phyloP scores from a whole-genome alignment of 495 filamentous ascomycete species.

The Penicillium coffeae region DNA sequence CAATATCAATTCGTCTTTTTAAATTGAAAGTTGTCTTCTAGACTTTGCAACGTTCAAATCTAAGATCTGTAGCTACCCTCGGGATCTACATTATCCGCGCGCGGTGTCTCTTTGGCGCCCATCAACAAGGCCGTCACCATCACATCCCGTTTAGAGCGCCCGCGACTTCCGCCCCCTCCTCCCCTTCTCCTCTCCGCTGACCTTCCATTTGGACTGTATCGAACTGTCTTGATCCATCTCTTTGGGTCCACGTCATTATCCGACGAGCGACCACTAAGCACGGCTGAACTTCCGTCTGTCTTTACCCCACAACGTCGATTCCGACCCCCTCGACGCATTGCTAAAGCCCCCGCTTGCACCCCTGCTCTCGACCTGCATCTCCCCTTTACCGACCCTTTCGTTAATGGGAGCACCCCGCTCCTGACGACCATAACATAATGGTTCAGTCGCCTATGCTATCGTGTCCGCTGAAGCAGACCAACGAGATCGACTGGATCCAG shows the following conservation, averaged over 20 bases:
- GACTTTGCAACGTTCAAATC: too few species aligned
- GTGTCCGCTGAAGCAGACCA: constrained; percentile 92
- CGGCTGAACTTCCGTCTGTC: constrained; percentile 14
- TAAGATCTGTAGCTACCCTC: neutral
- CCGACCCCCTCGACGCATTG: constrained; percentile 15
- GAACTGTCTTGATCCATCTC: neutral
- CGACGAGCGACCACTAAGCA: constrained; percentile 16
- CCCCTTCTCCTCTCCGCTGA: constrained; percentile 8
- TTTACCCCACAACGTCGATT: constrained; percentile 28
- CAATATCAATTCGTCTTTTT: too few species aligned
- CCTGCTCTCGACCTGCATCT: constrained; percentile 11
- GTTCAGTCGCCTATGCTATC: constrained; percentile 88
- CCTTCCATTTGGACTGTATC: neutral
- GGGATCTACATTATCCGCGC: neutral
- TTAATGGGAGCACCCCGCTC: constrained; percentile 44
- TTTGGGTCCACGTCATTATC: constrained; percentile 23
- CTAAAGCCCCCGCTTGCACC: constrained; percentile 8
- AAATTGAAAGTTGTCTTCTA: too few species aligned
- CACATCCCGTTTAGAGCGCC: constrained; percentile 18
- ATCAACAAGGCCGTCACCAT: constrained; percentile 10
- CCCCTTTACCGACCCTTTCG: constrained; percentile 3
- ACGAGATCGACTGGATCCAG: constrained; percentile 96
- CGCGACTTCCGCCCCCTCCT: neutral
- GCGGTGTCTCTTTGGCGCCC: constrained; percentile 15
- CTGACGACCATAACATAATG: constrained; percentile 47